Evolutionary conservation across 495 filamentous ascomycete species (phyloP).

Genomic region (Chaetomium tenue): DNA sequence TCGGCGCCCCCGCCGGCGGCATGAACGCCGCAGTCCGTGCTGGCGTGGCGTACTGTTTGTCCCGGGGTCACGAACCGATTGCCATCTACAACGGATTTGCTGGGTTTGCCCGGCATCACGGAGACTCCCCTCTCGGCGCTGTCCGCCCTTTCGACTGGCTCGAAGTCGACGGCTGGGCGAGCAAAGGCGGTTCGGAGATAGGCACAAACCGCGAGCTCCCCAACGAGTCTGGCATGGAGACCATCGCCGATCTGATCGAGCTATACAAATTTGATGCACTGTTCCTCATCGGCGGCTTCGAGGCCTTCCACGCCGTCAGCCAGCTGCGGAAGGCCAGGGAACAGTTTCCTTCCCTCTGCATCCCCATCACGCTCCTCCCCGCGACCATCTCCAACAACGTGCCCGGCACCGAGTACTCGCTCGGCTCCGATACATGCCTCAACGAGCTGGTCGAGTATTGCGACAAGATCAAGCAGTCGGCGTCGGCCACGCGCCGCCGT

Average conservation of each 20-base stretch:
- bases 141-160: conserved; percentile 86
- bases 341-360: conserved; percentile 79
- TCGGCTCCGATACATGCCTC: conserved; percentile 94
- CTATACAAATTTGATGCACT: conserved; percentile 86
- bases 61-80: conserved; percentile 86
- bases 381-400: conserved; percentile 99
- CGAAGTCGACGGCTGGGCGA: conserved; percentile 93
- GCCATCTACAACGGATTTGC: conserved; percentile 98
- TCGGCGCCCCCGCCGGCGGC: conserved; percentile 96
- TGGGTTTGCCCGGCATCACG: conserved; percentile 87
- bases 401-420: conserved; percentile 93
- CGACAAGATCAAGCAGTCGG: conserved; percentile 95
- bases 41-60: conserved; percentile 91
- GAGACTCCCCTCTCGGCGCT: conserved; percentile 72
- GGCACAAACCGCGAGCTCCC: conserved; percentile 95
- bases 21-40: conserved; percentile 98
- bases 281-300: conserved; percentile 93
- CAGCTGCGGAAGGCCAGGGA: conserved; percentile 78
- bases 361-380: conserved; percentile 87
- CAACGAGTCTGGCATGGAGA: conserved; percentile 74
- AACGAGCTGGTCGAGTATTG: conserved; percentile 97
- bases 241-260: conserved; percentile 80
- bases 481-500: conserved; percentile 83
- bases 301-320: conserved; percentile 89
- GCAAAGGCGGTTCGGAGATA: conserved; percentile 95